A percentile compares a stretch with the other conserved stretches of the same genome.
Conservation (phyloP, 108 stramenopile species). For the Cylindrotheca closterium region DNA sequence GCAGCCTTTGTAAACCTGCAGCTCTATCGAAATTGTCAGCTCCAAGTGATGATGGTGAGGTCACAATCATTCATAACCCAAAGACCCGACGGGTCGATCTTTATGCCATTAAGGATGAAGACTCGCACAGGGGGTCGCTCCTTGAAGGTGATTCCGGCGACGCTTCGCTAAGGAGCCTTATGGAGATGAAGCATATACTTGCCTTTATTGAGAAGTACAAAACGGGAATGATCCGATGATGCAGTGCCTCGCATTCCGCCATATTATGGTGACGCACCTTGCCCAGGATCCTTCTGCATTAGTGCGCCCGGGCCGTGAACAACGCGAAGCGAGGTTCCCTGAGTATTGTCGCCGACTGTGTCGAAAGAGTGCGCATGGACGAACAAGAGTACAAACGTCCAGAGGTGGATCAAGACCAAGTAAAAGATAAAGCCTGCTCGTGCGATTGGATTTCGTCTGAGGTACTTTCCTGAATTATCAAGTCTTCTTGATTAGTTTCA, state of each 20-base stretch:
- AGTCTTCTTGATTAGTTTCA: not conserved
- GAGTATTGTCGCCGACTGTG: too few species aligned
- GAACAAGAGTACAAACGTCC: conserved; percentile 81
- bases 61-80: not conserved
- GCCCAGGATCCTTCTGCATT: conserved; percentile 22
- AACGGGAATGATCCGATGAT: too few species aligned
- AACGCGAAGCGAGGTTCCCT: too few species aligned
- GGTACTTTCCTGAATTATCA: conserved; percentile 49
- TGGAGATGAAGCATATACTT: conserved; percentile 13
- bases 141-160: too few species aligned
- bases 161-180: too few species aligned
- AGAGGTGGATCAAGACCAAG: conserved; percentile 66
- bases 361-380: conserved; percentile 84
- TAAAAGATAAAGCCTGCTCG: conserved; percentile 75
- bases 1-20: not conserved
- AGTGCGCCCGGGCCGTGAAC: conserved; percentile 42
- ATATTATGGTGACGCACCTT: not conserved
- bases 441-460: conserved; percentile 72
- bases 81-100: not conserved
- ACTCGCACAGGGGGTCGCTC: too few species aligned
- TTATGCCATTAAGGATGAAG: not conserved
- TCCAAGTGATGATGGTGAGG: not conserved
- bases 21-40: too few species aligned
- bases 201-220: conserved; percentile 26
- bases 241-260: not conserved